Evolutionary conservation across 176 grass and related monocot species (phyloP), one percentile per base, ranked within the genome.

Genomic region (Olyra latifolia): DNA sequence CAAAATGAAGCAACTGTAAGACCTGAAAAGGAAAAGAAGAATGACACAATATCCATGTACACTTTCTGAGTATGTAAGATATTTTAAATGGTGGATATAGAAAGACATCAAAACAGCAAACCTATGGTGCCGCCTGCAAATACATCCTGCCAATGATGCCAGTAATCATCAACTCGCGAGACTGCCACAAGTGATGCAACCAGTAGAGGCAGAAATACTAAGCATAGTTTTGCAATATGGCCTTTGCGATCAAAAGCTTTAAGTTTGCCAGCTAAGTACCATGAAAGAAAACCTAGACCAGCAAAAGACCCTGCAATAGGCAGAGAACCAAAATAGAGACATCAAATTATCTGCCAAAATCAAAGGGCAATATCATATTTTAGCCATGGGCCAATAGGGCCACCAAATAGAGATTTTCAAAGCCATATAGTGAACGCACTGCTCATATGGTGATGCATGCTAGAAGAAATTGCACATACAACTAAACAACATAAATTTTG

Each of bases 71-170:
- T 20, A 6, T 32, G 25, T n/a, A 72, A 38, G 28, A 15, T 30
- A 5, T 23, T 58, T 39, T 57, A 40, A 70, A 76, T 70, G 48
- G 28, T 27, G 17, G 52, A 16, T 64, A 71, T 20, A 44, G 71
- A 62, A 70, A 24, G 27, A 47, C 22, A 56, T 72, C 45, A 62
- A 66, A 66, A 17, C 20, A 39, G 72, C 57, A 71, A 73, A 90
- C 88, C 88, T 81, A 90, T 13, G 14, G 43, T 80, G 49, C 88
- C 88, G 57, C 83, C 88, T 32, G 88, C 79, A 82, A 90, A 86
- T 29, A 90, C 83, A 59, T 86, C 88, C 78, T 90, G 88, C 88
- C 88, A 90, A 20, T 89, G 88, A 86, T 90, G 88, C 88, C 88
- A 90, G 59, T 90, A 90, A 84, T 90, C 88, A 60, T 90, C 88